Percentiles rank a stretch among this genome's conserved stretches.
phyloP scores from a whole-genome alignment of 768 basidiomycete genomes.

The Phallus indusiatus region DNA sequence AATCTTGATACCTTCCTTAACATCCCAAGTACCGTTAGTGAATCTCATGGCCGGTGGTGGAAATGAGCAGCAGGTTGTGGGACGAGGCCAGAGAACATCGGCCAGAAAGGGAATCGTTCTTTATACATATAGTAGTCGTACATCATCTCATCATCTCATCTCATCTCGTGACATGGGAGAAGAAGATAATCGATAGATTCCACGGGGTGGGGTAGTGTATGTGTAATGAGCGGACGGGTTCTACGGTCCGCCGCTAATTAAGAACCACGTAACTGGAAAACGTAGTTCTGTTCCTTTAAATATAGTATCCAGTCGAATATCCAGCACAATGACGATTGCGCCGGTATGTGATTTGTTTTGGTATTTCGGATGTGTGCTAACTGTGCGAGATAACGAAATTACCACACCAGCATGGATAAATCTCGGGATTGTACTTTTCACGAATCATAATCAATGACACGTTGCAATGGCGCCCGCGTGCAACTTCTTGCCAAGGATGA shows the following conservation, averaged over 20 bases:
- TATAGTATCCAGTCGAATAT: background rate
- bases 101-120: too few relatives aligned
- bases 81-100: background rate
- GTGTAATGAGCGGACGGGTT: background rate
- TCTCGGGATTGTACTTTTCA: too few relatives aligned
- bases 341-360: too few relatives aligned
- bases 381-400: too few relatives aligned
- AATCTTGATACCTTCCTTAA: constrained; percentile 7
- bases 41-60: background rate
- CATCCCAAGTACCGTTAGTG: constrained; percentile 7
- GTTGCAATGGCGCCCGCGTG: too few relatives aligned
- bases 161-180: background rate
- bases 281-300: background rate
- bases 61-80: background rate
- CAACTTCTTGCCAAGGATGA: too few relatives aligned
- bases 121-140: too few relatives aligned
- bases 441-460: too few relatives aligned
- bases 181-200: background rate
- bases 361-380: too few relatives aligned
- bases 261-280: background rate
- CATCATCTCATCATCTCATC: background rate
- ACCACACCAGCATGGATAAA: too few relatives aligned
- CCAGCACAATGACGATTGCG: too few relatives aligned
- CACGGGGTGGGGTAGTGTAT: too few relatives aligned
- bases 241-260: background rate